Conservation (phyloP, 805 yeast species). For the Suhomyces sp. region DNA sequence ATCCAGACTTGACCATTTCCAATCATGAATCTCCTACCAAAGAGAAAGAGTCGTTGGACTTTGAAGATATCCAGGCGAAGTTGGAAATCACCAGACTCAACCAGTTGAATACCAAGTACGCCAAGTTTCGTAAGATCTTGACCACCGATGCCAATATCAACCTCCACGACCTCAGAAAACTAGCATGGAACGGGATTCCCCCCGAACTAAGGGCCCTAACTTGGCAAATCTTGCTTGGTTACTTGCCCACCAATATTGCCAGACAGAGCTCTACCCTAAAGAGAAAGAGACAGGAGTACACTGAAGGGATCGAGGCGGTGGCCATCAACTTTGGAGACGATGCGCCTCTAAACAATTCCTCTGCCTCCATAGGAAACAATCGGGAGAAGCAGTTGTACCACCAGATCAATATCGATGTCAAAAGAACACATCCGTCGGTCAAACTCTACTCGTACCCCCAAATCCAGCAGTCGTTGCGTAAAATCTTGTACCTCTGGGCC, state of each 20-base stretch:
- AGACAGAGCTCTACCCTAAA: constrained; percentile 67
- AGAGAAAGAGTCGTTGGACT: constrained; percentile 40
- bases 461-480: constrained; percentile 77
- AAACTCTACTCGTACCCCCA: constrained; percentile 63
- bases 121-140: constrained; percentile 64
- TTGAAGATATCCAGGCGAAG: constrained; percentile 34
- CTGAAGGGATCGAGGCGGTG: constrained; percentile 69
- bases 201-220: constrained; percentile 70
- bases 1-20: constrained; percentile 33
- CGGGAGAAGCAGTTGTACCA: constrained; percentile 82
- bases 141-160: constrained; percentile 48
- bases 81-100: constrained; percentile 55
- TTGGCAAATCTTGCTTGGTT: constrained; percentile 90
- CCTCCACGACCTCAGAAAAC: constrained; percentile 63
- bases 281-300: constrained; percentile 82
- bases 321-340: constrained; percentile 41
- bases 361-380: constrained; percentile 14
- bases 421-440: constrained; percentile 86
- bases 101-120: constrained; percentile 58
- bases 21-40: not conserved
- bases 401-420: constrained; percentile 92
- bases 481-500: constrained; percentile 89
- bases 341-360: constrained; percentile 12
- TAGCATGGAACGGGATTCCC: constrained; percentile 96
- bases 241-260: constrained; percentile 79